Evolutionary conservation across 2,329 filamentous ascomycete genomes (phyloP).

Genomic region (Calonectria pseudoturangicola): DNA sequence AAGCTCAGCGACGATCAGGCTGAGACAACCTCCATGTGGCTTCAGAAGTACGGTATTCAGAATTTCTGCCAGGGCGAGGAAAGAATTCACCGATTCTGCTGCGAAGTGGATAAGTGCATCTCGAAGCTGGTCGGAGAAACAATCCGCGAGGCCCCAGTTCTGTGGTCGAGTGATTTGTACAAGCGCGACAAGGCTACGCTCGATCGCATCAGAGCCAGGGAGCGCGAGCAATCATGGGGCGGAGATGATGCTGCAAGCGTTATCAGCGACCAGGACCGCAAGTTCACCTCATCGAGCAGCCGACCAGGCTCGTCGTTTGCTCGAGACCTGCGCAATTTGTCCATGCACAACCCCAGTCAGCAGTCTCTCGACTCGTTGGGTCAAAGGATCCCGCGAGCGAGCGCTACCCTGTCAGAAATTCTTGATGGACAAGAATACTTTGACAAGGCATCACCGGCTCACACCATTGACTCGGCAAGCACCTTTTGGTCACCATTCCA

Average conservation of each 20-base stretch:
- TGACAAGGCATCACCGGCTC: slow-evolving; percentile 79
- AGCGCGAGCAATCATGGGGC: slow-evolving; percentile 67
- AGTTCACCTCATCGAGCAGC: slow-evolving; percentile 64
- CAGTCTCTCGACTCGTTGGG: slow-evolving; percentile 82
- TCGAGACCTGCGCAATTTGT: slow-evolving; percentile 74
- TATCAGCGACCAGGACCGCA: slow-evolving; percentile 73
- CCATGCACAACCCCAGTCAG: slow-evolving; percentile 79
- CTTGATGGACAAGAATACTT: slow-evolving; percentile 84
- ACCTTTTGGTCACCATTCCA: slow-evolving; percentile 95
- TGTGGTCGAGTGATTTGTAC: slow-evolving; percentile 95
- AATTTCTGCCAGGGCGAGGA: slow-evolving; percentile 98
- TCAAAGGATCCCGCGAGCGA: slow-evolving; percentile 75
- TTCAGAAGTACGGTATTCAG: slow-evolving; percentile 87
- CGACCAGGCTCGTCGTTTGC: slow-evolving; percentile 72
- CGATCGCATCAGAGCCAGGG: slow-evolving; percentile 66
- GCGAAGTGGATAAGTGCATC: slow-evolving; percentile 91
- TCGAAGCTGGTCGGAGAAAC: slow-evolving; percentile 90
- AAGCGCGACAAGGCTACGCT: slow-evolving; percentile 82
- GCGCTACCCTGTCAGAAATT: slow-evolving; percentile 77
- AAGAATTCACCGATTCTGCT: slow-evolving; percentile 93
- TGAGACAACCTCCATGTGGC: slow-evolving; percentile 88
- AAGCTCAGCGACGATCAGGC: slow-evolving; percentile 98
- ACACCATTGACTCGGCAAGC: slow-evolving; percentile 83
- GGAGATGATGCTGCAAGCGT: slow-evolving; percentile 72
- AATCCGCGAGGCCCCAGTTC: slow-evolving; percentile 87